phyloP scores from a whole-genome alignment of 176 grass and related monocot species.

The Leersia perrieri region DNA sequence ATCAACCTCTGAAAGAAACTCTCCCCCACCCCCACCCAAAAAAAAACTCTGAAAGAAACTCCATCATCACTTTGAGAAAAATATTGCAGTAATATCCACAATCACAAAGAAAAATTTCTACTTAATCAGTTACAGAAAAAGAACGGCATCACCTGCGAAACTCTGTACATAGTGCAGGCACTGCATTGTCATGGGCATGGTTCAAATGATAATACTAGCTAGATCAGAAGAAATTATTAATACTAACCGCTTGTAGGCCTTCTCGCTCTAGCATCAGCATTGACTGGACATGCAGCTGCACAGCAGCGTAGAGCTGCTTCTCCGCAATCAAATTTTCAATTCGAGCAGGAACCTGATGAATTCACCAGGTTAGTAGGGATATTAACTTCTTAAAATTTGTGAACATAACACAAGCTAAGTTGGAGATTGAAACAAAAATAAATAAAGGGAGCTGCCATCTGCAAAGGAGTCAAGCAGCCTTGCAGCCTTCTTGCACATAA shows the following conservation, averaged over 20 bases:
- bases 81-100: background rate
- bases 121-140: background rate
- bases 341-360: constrained; percentile 79
- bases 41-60: background rate
- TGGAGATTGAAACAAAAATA: background rate
- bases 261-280: constrained; percentile 88
- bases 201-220: background rate
- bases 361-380: constrained; percentile 27
- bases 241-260: constrained; percentile 97
- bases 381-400: constrained; percentile 10
- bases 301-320: constrained; percentile 95
- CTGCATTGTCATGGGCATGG: constrained; percentile 18
- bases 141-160: background rate
- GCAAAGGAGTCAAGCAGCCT: background rate
- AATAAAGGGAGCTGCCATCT: background rate
- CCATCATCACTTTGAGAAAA: constrained; percentile 3
- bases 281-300: constrained; percentile 95
- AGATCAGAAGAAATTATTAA: constrained; percentile 16
- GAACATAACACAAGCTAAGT: constrained; percentile 6
- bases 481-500: background rate
- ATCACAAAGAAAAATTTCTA: background rate
- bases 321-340: constrained; percentile 82
- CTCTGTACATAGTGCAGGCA: background rate
- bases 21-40: too few species aligned
- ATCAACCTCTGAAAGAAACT: background rate